These are phyloP conservation scores for Ballota nigra DNA, from an alignment of 257 asterid species.

Conservation along the genomic window DNA sequence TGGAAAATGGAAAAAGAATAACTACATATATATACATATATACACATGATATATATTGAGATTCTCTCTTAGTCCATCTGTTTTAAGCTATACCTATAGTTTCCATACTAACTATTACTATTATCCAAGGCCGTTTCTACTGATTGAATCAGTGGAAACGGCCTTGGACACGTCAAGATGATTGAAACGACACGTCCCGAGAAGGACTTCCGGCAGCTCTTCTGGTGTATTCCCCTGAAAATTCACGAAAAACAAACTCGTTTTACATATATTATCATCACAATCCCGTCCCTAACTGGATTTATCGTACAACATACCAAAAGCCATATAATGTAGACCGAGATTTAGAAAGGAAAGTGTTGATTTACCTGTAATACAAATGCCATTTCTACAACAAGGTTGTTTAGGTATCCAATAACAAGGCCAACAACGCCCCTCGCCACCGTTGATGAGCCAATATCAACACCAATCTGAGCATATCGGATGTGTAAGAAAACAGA, in stretches of 20 bases:
- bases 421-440: conserved; percentile 89
- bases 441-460: conserved; percentile 83
- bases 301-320: not conserved
- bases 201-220: conserved; percentile 79
- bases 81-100: not conserved
- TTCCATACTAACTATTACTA: not conserved
- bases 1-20: not conserved
- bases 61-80: conserved; percentile 9
- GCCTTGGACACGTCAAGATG: conserved; percentile 75
- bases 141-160: conserved; percentile 37
- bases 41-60: conserved; percentile 15
- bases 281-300: not conserved
- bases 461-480: conserved; percentile 63
- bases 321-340: not conserved
- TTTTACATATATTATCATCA: not conserved
- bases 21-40: not conserved
- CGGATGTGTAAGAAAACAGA: not conserved
- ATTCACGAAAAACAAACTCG: not conserved
- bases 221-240: conserved; percentile 78
- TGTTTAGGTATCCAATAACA: conserved; percentile 86
- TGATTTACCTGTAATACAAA: conserved; percentile 78
- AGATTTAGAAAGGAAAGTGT: not conserved
- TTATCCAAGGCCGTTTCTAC: conserved; percentile 4
- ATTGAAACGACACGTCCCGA: conserved; percentile 87
- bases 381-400: conserved; percentile 89